Evolutionary conservation across 1,284 basidiomycete genomes (phyloP).

Genomic region (Ganoderma leucocontextum): DNA sequence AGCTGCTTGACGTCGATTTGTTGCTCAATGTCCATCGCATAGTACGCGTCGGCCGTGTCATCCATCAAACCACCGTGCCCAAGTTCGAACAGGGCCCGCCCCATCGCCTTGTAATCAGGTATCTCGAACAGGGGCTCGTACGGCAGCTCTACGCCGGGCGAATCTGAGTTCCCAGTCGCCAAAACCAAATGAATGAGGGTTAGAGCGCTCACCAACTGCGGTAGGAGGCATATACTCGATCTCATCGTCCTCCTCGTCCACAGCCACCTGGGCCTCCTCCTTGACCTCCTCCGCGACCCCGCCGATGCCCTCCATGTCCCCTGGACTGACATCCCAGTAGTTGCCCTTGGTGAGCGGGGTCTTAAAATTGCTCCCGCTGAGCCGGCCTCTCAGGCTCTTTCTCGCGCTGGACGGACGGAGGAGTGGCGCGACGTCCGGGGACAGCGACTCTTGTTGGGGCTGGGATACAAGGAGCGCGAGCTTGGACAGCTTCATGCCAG

Average conservation of each 20-base stretch:
- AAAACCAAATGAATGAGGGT: neutral
- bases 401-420: slow-evolving; percentile 71
- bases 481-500: slow-evolving; percentile 46
- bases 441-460: slow-evolving; percentile 26
- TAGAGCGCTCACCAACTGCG: slow-evolving; percentile 57
- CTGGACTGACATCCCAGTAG: slow-evolving; percentile 79
- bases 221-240: slow-evolving; percentile 84
- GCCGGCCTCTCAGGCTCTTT: slow-evolving; percentile 47
- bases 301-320: slow-evolving; percentile 51
- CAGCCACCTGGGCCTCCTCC: slow-evolving; percentile 48
- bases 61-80: slow-evolving; percentile 39
- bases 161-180: neutral
- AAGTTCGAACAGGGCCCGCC: slow-evolving; percentile 36
- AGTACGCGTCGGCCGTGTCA: slow-evolving; percentile 41
- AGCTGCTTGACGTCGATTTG: slow-evolving; percentile 36
- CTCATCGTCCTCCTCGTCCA: slow-evolving; percentile 65
- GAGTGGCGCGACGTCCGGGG: slow-evolving; percentile 40
- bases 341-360: slow-evolving; percentile 74
- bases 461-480: slow-evolving; percentile 40
- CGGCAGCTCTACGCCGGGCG: slow-evolving; percentile 36
- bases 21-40: slow-evolving; percentile 37
- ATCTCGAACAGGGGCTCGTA: slow-evolving; percentile 47
- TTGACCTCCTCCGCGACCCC: slow-evolving; percentile 40
- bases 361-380: slow-evolving; percentile 53
- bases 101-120: slow-evolving; percentile 44